Base-by-base conservation (phyloP, 2,329 filamentous ascomycete species). In the Fusarium drepaniforme region DNA sequence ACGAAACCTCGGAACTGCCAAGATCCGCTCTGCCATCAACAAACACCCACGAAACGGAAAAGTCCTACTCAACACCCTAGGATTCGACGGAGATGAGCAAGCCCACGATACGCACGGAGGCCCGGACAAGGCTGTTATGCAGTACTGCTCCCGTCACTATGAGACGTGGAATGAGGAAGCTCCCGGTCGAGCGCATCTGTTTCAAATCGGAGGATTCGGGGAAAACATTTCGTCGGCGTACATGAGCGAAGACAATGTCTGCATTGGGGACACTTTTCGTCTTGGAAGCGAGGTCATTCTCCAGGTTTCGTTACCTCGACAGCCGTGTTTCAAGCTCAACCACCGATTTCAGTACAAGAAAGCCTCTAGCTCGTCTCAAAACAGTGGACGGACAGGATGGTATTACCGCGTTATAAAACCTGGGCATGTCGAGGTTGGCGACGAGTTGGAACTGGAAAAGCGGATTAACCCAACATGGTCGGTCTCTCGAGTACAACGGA, bases 261-360 rank as follows among this genome's bases (percentile, higher is more conserved):
- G 74, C 8, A 70, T 76, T n/a, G 74, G 74, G 4, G 74, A 76
- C 37, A 13, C 46, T 4, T 76, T 66, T 28, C 64, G 61, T 16
- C 38, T 76, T 23, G 74, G 74, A 5, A 21, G 18, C 7, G 62
- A 70, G n/a, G 74, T 72, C 2, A 23, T 61, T 5, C 60, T 76
- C 6, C 67, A 76, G 56, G 74, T 76, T 9, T 67, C 73, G 35
- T 65, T 67, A 6, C 74, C 74, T 11, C 53, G 74, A 21, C 74
- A 76, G 16, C 74, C 74, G 4, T 76, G 74, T 28, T 76, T 67
- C 16, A 76, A 76, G 65, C 72, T 76, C 21, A 76, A 76, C 6
- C 71, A 76, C 21, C 74, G 74, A 3, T 76, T 76, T 28, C 72
- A 76, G 30, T 62, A 73, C 21, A 75, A 73, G 33, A 70, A 73